Evolutionary conservation across 208 protist genomes (phyloP).

Genomic region (Acanthamoeba castellanii): DNA sequence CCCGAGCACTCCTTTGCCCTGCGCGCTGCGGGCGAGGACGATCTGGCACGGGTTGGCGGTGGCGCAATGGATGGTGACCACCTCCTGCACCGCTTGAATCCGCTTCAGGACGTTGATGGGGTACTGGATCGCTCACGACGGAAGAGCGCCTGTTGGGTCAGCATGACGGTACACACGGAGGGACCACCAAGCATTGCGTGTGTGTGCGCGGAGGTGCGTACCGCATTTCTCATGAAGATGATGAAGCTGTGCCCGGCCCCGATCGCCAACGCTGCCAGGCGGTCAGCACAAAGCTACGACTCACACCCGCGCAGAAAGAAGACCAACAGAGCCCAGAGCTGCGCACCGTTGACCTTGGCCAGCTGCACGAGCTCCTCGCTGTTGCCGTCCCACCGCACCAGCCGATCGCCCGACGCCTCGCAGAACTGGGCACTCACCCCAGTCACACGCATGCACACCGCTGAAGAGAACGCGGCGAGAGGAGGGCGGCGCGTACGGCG

Average conservation of each 20-base stretch:
- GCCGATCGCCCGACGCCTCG: slow-evolving; percentile 70
- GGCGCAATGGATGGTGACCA: slow-evolving; percentile 62
- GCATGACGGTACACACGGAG: neutral
- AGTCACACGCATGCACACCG: neutral
- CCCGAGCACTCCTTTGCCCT: slow-evolving; percentile 30
- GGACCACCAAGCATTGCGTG: neutral
- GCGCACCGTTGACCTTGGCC: slow-evolving; percentile 59
- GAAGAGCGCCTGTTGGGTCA: neutral
- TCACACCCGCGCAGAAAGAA: neutral
- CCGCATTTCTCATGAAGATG: slow-evolving; percentile 53
- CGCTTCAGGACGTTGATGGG: slow-evolving; percentile 62
- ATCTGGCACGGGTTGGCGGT: slow-evolving; percentile 67
- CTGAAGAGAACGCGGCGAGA: neutral
- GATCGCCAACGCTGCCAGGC: neutral
- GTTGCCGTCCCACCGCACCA: slow-evolving; percentile 63
- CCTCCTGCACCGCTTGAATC: slow-evolving; percentile 54
- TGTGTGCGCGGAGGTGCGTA: neutral
- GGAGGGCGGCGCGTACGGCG: neutral
- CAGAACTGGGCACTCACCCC: slow-evolving; percentile 25
- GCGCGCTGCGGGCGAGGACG: neutral
- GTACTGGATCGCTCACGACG: neutral
- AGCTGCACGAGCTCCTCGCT: slow-evolving; percentile 38
- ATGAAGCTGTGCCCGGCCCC: slow-evolving; percentile 70
- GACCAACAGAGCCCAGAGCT: too few species aligned
- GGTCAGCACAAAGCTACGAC: neutral